These are phyloP conservation scores for Tardiomyces digboiensis DNA, from an alignment of 1,139 yeast genomes.

Conservation along the genomic window DNA sequence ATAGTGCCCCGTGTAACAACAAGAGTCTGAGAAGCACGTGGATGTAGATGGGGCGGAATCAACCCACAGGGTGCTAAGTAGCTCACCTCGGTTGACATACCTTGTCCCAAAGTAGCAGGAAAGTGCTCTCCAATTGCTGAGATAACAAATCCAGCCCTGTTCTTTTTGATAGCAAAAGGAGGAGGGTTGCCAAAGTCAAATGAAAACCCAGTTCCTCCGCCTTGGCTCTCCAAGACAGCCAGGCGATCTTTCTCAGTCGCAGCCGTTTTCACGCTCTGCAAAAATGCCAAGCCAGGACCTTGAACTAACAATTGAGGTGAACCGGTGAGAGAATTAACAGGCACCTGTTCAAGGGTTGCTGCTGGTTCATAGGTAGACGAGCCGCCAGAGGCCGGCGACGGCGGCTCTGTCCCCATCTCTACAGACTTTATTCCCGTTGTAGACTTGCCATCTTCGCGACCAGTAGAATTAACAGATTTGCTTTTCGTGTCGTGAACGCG, in stretches of 20 bases:
- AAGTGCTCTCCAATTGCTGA: conserved; percentile 14
- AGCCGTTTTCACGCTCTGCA: conserved; percentile 4
- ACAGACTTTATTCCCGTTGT: too few species aligned
- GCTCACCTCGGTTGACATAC: conserved; percentile 12
- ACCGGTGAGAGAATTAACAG: too few species aligned
- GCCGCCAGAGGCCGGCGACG: too few species aligned
- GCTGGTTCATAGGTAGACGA: too few species aligned
- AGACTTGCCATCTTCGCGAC: too few species aligned
- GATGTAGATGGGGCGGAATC: conserved; percentile 15
- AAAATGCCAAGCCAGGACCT: not conserved
- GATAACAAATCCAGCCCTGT: conserved; percentile 13
- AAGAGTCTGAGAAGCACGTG: conserved; percentile 15
- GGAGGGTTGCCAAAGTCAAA: conserved; percentile 17
- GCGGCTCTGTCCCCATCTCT: too few species aligned
- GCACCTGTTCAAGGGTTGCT: too few species aligned
- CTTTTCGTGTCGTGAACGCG: too few species aligned
- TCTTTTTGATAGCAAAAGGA: conserved; percentile 6
- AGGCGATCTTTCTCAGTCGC: conserved; percentile 10
- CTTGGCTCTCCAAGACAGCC: conserved; percentile 9
- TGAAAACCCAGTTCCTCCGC: conserved; percentile 12
- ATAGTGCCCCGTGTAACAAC: conserved; percentile 13
- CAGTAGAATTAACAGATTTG: too few species aligned
- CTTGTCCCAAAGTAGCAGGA: conserved; percentile 15
- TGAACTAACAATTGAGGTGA: not conserved
- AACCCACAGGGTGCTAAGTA: conserved; percentile 15